A percentile compares a stretch with the other conserved stretches of the same genome.
phyloP scores from a whole-genome alignment of 768 basidiomycete species.

The Termitomyces sp. region DNA sequence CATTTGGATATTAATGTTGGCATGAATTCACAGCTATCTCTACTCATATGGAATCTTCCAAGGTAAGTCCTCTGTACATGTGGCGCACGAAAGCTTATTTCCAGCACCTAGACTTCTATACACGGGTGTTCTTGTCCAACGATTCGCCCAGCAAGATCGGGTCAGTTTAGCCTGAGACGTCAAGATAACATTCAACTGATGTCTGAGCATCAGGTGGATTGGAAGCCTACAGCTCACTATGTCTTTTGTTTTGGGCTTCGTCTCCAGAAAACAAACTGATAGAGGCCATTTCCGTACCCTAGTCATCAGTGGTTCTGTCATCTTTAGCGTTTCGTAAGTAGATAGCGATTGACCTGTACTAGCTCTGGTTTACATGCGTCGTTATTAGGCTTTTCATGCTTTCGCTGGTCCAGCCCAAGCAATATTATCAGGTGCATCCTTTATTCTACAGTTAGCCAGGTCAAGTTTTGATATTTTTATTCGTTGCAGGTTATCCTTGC shows the following conservation, averaged over 20 bases:
- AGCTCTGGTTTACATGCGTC: not conserved
- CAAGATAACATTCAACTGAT: not conserved
- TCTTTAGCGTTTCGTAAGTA: constrained; percentile 15
- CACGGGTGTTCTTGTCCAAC: constrained; percentile 5
- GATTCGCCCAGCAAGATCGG: constrained; percentile 9
- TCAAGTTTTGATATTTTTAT: too few species aligned
- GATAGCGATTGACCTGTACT: not conserved
- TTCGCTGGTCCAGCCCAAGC: constrained; percentile 22
- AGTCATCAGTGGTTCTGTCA: constrained; percentile 10
- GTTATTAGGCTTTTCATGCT: constrained; percentile 27
- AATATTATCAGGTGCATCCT: constrained; percentile 24
- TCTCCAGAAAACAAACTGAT: constrained; percentile 16
- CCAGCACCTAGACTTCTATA: constrained; percentile 8
- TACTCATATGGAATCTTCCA: constrained; percentile 12
- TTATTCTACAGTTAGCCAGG: too few species aligned
- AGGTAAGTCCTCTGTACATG: not conserved
- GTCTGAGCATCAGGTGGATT: constrained; percentile 14
- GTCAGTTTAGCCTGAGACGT: not conserved
- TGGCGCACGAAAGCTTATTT: too few species aligned
- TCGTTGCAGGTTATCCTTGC: constrained; percentile 16
- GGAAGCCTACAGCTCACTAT: constrained; percentile 19
- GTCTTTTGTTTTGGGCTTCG: constrained; percentile 14
- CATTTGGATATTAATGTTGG: too few species aligned
- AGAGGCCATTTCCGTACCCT: constrained; percentile 11
- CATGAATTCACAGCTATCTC: too few species aligned